Percentiles rank a stretch among this genome's conserved stretches.
These are phyloP conservation scores for Paramyrothecium sp. DNA, from an alignment of 2,329 filamentous ascomycete species.

Conservation along the genomic window DNA sequence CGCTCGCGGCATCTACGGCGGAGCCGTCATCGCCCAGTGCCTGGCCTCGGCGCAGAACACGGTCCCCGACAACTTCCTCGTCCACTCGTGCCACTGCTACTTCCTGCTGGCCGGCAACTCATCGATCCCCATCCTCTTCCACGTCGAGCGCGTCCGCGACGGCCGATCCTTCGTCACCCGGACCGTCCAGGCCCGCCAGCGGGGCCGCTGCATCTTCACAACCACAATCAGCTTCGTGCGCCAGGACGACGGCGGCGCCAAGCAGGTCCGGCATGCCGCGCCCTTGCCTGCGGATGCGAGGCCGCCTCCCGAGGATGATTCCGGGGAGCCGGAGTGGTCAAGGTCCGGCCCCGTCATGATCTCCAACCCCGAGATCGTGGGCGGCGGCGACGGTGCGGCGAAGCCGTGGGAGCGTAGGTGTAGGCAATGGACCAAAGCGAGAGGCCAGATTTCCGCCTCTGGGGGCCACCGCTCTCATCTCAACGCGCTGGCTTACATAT, in stretches of 20 bases:
- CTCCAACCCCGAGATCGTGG: conserved; percentile 38
- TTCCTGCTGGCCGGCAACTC: conserved; percentile 89
- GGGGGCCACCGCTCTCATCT: conserved; percentile 81
- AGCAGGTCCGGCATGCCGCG: conserved; percentile 63
- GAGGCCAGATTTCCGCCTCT: conserved; percentile 68
- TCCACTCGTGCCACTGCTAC: conserved; percentile 99
- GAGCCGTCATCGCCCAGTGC: conserved; percentile 88
- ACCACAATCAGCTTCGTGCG: conserved; percentile 87
- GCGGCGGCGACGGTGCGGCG: conserved; percentile 34
- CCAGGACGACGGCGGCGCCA: conserved; percentile 53
- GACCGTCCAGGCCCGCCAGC: conserved; percentile 92
- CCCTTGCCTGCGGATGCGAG: conserved; percentile 49
- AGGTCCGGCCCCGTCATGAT: conserved; percentile 49
- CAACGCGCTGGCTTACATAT: conserved; percentile 88
- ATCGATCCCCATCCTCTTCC: conserved; percentile 85
- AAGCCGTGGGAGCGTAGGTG: conserved; percentile 66
- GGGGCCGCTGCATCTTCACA: conserved; percentile 88
- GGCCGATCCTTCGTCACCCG: conserved; percentile 87
- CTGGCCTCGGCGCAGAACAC: conserved; percentile 86
- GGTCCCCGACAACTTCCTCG: conserved; percentile 74
- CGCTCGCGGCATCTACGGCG: conserved; percentile 90
- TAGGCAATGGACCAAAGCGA: conserved; percentile 71
- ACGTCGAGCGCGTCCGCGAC: conserved; percentile 90
- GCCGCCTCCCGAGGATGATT: conserved; percentile 34
- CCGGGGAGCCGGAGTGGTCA: conserved; percentile 48